Evolutionary conservation across 495 filamentous ascomycete species (phyloP), one percentile per base, ranked within the genome.

Genomic region (Penicillium bialowiezense): DNA sequence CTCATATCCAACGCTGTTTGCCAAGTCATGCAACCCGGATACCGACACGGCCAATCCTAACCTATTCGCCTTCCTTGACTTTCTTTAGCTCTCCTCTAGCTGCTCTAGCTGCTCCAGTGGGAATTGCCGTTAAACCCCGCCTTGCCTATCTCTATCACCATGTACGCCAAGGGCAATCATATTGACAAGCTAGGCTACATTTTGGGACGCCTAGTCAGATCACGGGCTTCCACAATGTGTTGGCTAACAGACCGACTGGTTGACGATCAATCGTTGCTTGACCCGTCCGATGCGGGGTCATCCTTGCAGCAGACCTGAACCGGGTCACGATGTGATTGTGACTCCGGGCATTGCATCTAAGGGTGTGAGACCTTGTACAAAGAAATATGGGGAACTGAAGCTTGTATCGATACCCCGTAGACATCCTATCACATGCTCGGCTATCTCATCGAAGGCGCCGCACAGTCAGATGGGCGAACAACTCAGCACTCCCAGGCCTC

Each of bases 401-500:
- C 37, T 52, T 49, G 38, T 49, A 9, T 37, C 33, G 23, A 34
- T 24, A 31, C 20, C n/a, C n/a, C n/a, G n/a, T n/a, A n/a, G 23
- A 12, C 32, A 5, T 7, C 21, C 47, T 50, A 60, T 63, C 60
- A 63, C 60, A 60, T 63, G 60, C 60, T 60, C 57, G 57, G 57
- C 45, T 55, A 52, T 51, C 50, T 52, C n/a, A n/a, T n/a, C 33
- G 35, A 58, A 51, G 50, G 60, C 56, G 54, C 52, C 51, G 54
- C 55, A 52, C 42, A 45, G 12, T 32, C 7, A 10, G 12, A 3
- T 32, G 5, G 50, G 37, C 41, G 24, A 37, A 40, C 33, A 52
- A 59, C 54, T 26, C 23, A 26, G 8, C 23, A 26, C 4, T 26
- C 8, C 23, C 3, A 26, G 4, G 8, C 3, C 8, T 26, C 23